Conservation (phyloP, 805 yeast species). For the Phaffomyces thermotolerans region DNA sequence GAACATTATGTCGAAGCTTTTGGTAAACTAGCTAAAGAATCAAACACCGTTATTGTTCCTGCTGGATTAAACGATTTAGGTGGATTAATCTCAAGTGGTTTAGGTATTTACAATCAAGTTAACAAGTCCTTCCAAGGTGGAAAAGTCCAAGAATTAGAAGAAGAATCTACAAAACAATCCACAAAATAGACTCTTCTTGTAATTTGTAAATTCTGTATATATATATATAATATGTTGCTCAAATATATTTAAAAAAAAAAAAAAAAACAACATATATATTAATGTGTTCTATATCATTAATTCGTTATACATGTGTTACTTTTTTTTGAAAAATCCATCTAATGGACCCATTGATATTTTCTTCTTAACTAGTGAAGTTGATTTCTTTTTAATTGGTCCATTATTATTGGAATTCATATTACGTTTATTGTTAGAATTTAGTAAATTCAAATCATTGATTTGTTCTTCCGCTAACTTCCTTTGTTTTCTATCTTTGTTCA, state of each 20-base stretch:
- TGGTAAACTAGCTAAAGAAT: constrained; percentile 74
- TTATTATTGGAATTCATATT: constrained; percentile 14
- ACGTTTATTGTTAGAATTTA: constrained; percentile 15
- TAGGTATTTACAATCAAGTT: constrained; percentile 61
- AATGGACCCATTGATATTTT: constrained; percentile 60
- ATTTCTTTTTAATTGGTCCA: constrained; percentile 16
- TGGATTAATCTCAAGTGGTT: constrained; percentile 66
- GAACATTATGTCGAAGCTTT: constrained; percentile 79
- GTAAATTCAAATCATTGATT: constrained; percentile 21
- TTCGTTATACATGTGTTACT: too few species aligned
- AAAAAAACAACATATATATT: too few species aligned
- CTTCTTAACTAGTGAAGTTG: constrained; percentile 29
- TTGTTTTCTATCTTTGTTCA: constrained; percentile 17
- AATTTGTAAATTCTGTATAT: neutral
- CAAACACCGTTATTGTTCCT: constrained; percentile 73
- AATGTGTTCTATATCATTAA: too few species aligned
- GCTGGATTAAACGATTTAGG: constrained; percentile 70
- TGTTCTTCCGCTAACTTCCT: constrained; percentile 27
- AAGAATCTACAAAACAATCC: too few species aligned
- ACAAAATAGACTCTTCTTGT: too few species aligned
- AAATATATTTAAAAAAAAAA: too few species aligned
- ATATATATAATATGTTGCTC: neutral
- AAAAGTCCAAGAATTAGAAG: too few species aligned
- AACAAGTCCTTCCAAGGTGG: constrained; percentile 15
- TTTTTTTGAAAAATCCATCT: constrained; percentile 53